Evolutionary conservation across 164 flowering plant genomes (phyloP).

Genomic region (Kingdonia uniflora): DNA sequence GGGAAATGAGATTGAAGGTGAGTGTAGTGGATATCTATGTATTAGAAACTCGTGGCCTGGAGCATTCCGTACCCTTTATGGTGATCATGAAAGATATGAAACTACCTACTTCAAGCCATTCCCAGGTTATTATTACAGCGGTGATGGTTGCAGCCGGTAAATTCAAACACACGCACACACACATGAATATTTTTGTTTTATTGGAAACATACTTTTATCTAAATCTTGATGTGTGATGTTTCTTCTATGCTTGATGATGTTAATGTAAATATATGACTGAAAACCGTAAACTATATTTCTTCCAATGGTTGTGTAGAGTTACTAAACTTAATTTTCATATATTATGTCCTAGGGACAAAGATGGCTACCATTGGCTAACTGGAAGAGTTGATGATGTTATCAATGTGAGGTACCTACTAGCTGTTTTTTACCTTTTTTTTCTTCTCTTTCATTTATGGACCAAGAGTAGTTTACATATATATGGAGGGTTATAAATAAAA

Average conservation of each 20-base stretch:
- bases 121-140: constrained; percentile 80
- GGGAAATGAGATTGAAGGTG: constrained; percentile 90
- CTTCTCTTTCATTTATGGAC: too few species aligned
- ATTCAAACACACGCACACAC: not conserved
- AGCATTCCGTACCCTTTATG: constrained; percentile 90
- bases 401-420: constrained; percentile 69
- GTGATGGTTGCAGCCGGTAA: constrained; percentile 98
- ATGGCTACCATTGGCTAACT: constrained; percentile 98
- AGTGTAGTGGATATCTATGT: constrained; percentile 93
- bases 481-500: too few species aligned
- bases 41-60: constrained; percentile 93
- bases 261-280: too few species aligned
- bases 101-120: constrained; percentile 94
- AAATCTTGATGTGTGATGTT: not conserved
- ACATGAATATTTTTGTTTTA: not conserved
- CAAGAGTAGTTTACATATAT: too few species aligned
- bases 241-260: not conserved
- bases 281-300: too few species aligned
- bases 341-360: constrained; percentile 60
- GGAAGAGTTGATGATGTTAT: constrained; percentile 99
- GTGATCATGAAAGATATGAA: constrained; percentile 98
- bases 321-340: not conserved
- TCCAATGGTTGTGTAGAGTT: too few species aligned
- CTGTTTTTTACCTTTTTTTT: not conserved
- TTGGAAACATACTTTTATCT: not conserved